phyloP scores from a whole-genome alignment of 352 stramenopile genomes.

The Phytophthora constricta region DNA sequence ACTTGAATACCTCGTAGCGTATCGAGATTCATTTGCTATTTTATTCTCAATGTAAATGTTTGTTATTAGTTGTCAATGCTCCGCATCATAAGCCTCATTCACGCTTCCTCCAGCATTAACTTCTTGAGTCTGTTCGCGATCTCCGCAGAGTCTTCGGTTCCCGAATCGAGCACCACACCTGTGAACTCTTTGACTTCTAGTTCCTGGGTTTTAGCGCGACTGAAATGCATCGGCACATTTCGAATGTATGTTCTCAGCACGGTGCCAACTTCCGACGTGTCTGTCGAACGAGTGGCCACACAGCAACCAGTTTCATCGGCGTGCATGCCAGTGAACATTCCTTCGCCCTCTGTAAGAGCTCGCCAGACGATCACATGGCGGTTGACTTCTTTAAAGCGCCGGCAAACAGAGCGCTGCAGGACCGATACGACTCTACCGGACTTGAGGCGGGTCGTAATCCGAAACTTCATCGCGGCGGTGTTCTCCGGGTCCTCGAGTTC shows the following conservation, averaged over 20 bases:
- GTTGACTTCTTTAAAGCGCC: slow-evolving; percentile 13
- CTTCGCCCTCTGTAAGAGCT: slow-evolving; percentile 30
- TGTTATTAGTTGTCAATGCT: no score
- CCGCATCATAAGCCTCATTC: no score
- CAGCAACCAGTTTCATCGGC: slow-evolving; percentile 23
- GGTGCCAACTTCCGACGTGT: slow-evolving; percentile 1
- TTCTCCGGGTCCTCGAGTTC: slow-evolving; percentile 18
- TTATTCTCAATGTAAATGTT: no score
- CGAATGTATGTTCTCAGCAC: slow-evolving; percentile 14
- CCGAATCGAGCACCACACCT: slow-evolving; percentile 6
- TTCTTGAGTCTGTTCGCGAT: slow-evolving; percentile 3
- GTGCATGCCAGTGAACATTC: slow-evolving; percentile 27
- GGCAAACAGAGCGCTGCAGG: slow-evolving; percentile 21
- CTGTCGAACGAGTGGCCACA: slow-evolving; percentile 4
- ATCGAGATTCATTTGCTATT: background rate
- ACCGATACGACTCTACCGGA: slow-evolving; percentile 18
- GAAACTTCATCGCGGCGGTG: slow-evolving; percentile 25
- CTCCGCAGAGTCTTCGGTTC: background rate
- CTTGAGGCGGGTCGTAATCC: slow-evolving; percentile 9
- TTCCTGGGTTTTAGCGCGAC: background rate
- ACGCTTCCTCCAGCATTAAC: slow-evolving; percentile 7
- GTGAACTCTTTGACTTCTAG: slow-evolving; percentile 14
- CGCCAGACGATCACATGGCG: slow-evolving; percentile 28
- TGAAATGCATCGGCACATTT: slow-evolving; percentile 27
- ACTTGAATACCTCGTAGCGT: background rate